These are phyloP conservation scores for Colletotrichum tamarilloi DNA, from an alignment of 2,329 filamentous ascomycete species.

Conservation along the genomic window DNA sequence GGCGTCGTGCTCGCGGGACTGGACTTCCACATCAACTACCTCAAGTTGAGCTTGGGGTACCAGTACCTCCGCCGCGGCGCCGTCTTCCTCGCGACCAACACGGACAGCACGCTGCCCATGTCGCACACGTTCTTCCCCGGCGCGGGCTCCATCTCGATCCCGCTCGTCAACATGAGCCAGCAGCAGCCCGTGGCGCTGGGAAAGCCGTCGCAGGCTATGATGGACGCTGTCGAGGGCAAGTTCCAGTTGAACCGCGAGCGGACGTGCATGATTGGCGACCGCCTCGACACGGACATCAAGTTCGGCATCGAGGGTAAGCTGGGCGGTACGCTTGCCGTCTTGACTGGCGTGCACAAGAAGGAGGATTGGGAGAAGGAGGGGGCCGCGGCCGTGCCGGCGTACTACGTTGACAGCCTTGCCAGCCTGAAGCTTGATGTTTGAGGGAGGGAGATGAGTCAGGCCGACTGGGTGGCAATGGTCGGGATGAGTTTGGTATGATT, in stretches of 20 bases:
- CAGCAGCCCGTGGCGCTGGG: slow-evolving; percentile 82
- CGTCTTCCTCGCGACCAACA: slow-evolving; percentile 91
- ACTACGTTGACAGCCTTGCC: slow-evolving; percentile 85
- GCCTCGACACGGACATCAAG: slow-evolving; percentile 93
- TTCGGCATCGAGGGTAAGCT: slow-evolving; percentile 93
- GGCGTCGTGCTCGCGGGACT: slow-evolving; percentile 90
- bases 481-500: neutral
- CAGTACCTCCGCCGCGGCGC: slow-evolving; percentile 89
- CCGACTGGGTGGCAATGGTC: neutral
- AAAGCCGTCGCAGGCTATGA: slow-evolving; percentile 98
- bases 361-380: slow-evolving; percentile 81
- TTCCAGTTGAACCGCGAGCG: slow-evolving; percentile 86
- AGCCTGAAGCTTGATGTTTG: slow-evolving; percentile 70
- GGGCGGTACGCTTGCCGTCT: slow-evolving; percentile 89
- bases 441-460: slow-evolving; percentile 31
- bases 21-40: slow-evolving; percentile 95
- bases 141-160: slow-evolving; percentile 84
- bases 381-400: slow-evolving; percentile 77
- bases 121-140: slow-evolving; percentile 89
- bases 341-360: slow-evolving; percentile 90
- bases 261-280: slow-evolving; percentile 96
- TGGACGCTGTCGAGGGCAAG: slow-evolving; percentile 98
- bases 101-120: slow-evolving; percentile 88
- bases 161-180: slow-evolving; percentile 78
- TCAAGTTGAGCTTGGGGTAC: slow-evolving; percentile 86